phyloP scores from a whole-genome alignment of 371 early-diverging fungal genomes.

The Rhizopus delemar region DNA sequence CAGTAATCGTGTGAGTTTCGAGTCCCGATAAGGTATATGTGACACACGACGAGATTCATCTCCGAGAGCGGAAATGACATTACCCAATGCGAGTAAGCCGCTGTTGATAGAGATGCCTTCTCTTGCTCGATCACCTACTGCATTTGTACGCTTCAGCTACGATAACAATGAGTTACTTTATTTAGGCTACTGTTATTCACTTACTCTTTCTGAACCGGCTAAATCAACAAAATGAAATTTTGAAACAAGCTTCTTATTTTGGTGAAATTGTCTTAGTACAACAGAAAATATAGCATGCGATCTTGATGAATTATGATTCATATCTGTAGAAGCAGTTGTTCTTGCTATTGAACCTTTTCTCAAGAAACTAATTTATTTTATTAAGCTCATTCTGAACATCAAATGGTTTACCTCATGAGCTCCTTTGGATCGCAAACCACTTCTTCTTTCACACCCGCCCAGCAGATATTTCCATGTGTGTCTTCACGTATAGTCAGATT shows the following conservation, averaged over 20 bases:
- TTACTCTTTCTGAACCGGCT: slow-evolving; percentile 88
- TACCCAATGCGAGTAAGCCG: slow-evolving; percentile 96
- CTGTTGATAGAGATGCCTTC: slow-evolving; percentile 98
- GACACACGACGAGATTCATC: slow-evolving; percentile 69
- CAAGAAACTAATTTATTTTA: slow-evolving; percentile 32
- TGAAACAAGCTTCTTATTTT: slow-evolving; percentile 41
- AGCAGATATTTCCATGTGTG: slow-evolving; percentile 82
- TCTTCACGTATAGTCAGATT: slow-evolving; percentile 82
- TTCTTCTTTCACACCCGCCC: slow-evolving; percentile 85
- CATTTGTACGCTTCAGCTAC: slow-evolving; percentile 88
- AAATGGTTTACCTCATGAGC: slow-evolving; percentile 56
- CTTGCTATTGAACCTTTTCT: slow-evolving; percentile 80
- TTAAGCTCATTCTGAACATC: not conserved
- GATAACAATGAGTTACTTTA: slow-evolving; percentile 80
- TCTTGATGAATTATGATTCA: slow-evolving; percentile 93
- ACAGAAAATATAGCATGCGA: slow-evolving; percentile 98
- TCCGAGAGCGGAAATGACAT: slow-evolving; percentile 96
- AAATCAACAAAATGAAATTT: slow-evolving; percentile 98
- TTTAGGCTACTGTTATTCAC: slow-evolving; percentile 55
- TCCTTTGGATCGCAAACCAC: slow-evolving; percentile 70
- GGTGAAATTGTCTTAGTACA: slow-evolving; percentile 61
- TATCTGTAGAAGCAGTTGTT: slow-evolving; percentile 93
- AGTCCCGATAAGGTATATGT: slow-evolving; percentile 95
- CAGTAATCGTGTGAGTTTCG: slow-evolving; percentile 94
- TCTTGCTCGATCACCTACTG: slow-evolving; percentile 91